Conservation (phyloP, 768 basidiomycete species). For the Pisolithus microcarpus region DNA sequence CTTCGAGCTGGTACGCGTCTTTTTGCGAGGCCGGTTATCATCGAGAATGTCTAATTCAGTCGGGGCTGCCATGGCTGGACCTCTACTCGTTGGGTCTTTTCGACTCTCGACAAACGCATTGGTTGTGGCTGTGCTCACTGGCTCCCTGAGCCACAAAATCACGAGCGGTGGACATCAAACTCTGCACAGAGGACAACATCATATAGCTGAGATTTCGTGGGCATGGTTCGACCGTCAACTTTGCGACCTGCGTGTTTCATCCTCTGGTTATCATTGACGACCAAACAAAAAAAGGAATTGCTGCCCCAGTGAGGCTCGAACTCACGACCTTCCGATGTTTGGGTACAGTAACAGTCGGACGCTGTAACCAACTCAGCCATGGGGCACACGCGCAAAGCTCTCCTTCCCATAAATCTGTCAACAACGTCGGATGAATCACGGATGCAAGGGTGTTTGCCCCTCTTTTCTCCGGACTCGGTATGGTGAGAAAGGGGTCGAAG, state of each 20-base stretch:
- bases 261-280: background rate
- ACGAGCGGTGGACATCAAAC: too few species aligned
- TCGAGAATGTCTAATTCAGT: slow-evolving; percentile 9
- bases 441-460: too few species aligned
- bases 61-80: slow-evolving; percentile 12
- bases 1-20: slow-evolving; percentile 9
- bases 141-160: too few species aligned
- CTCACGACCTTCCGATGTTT: slow-evolving; percentile 58
- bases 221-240: background rate
- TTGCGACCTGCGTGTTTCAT: too few species aligned
- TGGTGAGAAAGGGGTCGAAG: too few species aligned
- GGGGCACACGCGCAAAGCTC: slow-evolving; percentile 31
- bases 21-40: slow-evolving; percentile 22
- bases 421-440: too few species aligned
- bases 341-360: slow-evolving; percentile 60
- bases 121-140: background rate
- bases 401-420: too few species aligned
- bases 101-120: background rate
- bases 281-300: background rate
- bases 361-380: slow-evolving; percentile 62
- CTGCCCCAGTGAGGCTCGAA: slow-evolving; percentile 64
- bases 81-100: too few species aligned
- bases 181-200: too few species aligned
- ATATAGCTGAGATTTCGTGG: too few species aligned
- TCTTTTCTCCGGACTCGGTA: too few species aligned